Evolutionary conservation across 2,329 filamentous ascomycete genomes (phyloP).

Genomic region (Clonostachys sp.): DNA sequence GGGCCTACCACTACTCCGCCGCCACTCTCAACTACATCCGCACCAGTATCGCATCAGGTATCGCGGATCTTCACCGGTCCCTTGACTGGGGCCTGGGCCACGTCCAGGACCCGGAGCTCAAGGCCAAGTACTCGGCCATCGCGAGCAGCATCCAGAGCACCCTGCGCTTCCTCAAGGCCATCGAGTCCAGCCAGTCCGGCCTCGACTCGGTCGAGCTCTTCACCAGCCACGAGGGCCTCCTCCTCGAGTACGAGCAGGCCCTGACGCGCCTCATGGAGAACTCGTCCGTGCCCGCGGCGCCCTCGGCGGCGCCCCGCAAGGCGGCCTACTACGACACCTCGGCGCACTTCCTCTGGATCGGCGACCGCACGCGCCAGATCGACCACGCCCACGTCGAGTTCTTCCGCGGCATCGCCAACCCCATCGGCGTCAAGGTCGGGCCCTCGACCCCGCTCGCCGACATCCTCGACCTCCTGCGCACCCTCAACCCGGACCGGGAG

Average conservation of each 20-base stretch:
- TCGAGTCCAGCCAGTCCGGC: slow-evolving; percentile 80
- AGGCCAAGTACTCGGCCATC: slow-evolving; percentile 80
- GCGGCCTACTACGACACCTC: slow-evolving; percentile 85
- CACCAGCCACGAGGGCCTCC: slow-evolving; percentile 90
- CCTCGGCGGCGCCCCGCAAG: slow-evolving; percentile 7
- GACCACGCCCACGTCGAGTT: slow-evolving; percentile 95
- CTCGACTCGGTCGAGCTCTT: slow-evolving; percentile 91
- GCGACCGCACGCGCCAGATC: slow-evolving; percentile 90
- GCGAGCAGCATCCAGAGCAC: slow-evolving; percentile 86
- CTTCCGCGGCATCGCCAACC: slow-evolving; percentile 93
- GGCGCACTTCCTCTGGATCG: slow-evolving; percentile 97
- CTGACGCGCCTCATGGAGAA: slow-evolving; percentile 73
- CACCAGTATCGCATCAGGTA: slow-evolving; percentile 75
- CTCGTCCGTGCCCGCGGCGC: slow-evolving; percentile 13
- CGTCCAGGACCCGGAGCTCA: slow-evolving; percentile 77
- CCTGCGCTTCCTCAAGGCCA: slow-evolving; percentile 88
- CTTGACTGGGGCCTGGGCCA: slow-evolving; percentile 94
- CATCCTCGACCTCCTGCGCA: slow-evolving; percentile 73
- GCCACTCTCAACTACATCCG: slow-evolving; percentile 93
- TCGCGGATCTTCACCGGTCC: slow-evolving; percentile 90
- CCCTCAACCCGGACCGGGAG: slow-evolving; percentile 78
- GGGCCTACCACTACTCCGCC: slow-evolving; percentile 93
- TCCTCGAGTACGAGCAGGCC: slow-evolving; percentile 90
- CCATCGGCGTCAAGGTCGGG: slow-evolving; percentile 93
- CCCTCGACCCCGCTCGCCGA: slow-evolving; percentile 76